Conservation (phyloP, 345 rosid genomes). For the Citrus mangshanensis region DNA sequence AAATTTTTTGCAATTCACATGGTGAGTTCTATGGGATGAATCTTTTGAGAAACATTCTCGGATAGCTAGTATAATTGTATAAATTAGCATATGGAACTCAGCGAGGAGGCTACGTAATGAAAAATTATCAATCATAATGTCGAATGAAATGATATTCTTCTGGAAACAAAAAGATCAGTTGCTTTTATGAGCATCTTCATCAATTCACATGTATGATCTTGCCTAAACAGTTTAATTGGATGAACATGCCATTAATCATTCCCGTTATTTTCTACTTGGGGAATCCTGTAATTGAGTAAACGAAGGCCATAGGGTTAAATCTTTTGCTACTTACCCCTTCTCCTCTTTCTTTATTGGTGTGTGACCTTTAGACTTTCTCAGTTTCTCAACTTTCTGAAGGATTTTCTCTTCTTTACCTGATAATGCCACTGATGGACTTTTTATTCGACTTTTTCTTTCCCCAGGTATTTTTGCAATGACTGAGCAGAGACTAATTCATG, state of each 20-base stretch:
- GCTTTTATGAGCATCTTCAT: neutral
- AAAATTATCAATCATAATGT: neutral
- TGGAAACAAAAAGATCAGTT: neutral
- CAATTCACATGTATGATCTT: neutral
- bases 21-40: neutral
- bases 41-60: neutral
- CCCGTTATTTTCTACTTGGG: neutral
- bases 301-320: neutral
- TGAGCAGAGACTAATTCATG: slow-evolving; percentile 48
- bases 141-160: neutral
- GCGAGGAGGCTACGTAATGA: no score
- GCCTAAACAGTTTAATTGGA: neutral
- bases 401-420: neutral
- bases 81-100: no score
- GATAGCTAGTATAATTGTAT: neutral
- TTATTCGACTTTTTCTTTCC: slow-evolving; percentile 17
- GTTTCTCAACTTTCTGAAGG: neutral
- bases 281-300: neutral
- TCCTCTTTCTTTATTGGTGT: neutral
- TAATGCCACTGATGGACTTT: neutral
- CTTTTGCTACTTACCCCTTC: neutral
- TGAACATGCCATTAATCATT: neutral
- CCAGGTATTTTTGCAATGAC: slow-evolving; percentile 83
- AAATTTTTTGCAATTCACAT: neutral
- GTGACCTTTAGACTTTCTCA: neutral